phyloP scores from a whole-genome alignment of 805 yeast species.

The Metschnikowia orientalis region DNA sequence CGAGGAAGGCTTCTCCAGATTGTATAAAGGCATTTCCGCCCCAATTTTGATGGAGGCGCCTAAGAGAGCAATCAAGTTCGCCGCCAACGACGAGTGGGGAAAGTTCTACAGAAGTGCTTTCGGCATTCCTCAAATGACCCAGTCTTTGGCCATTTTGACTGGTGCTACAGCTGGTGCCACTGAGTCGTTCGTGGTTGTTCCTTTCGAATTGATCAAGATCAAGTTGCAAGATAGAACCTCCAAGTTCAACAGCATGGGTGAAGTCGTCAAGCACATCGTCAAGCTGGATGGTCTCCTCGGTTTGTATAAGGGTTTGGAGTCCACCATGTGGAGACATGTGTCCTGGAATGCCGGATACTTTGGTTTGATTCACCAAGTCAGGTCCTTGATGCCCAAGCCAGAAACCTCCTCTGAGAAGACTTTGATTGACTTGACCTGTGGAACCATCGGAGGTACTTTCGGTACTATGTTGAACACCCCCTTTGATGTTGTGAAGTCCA shows the following conservation, averaged over 20 bases:
- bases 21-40: conserved; percentile 91
- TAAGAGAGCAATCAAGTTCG: conserved; percentile 96
- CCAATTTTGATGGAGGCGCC: conserved; percentile 99
- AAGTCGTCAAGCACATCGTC: conserved; percentile 70
- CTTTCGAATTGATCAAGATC: conserved; percentile 93
- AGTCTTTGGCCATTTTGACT: conserved; percentile 79
- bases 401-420: conserved; percentile 69
- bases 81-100: conserved; percentile 97
- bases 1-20: conserved; percentile 77
- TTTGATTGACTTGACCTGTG: conserved; percentile 82
- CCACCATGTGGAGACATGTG: conserved; percentile 95
- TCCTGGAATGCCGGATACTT: conserved; percentile 98
- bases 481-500: conserved; percentile 93
- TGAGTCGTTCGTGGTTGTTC: conserved; percentile 95
- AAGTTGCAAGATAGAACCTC: conserved; percentile 87
- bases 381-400: conserved; percentile 74
- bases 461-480: conserved; percentile 97
- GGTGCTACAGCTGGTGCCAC: conserved; percentile 99
- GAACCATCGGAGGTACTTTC: conserved; percentile 93
- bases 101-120: conserved; percentile 69
- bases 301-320: conserved; percentile 90
- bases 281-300: conserved; percentile 75
- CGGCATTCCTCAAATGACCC: conserved; percentile 67
- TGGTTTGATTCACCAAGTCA: conserved; percentile 87
- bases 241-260: conserved; percentile 77